These are phyloP conservation scores for Lactarius indigo DNA, from an alignment of 768 basidiomycete genomes.

Conservation along the genomic window DNA sequence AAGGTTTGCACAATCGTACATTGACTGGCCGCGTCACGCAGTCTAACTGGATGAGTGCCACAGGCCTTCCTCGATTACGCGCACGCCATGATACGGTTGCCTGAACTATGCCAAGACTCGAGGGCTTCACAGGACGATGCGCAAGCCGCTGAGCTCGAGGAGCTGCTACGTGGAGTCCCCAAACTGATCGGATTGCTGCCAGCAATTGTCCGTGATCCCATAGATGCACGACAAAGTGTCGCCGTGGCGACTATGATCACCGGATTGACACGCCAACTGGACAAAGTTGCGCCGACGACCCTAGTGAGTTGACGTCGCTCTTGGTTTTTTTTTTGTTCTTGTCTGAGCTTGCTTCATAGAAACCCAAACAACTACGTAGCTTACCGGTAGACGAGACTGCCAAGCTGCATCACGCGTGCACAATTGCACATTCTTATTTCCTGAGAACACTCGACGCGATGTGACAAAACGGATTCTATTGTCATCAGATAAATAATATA, in stretches of 20 bases:
- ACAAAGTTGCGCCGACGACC: conserved; percentile 55
- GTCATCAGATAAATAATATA: conserved; percentile 5
- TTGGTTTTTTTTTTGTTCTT: neutral
- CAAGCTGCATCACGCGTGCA: conserved; percentile 21
- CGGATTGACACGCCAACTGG: conserved; percentile 54
- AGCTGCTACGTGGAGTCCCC: conserved; percentile 55
- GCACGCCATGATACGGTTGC: conserved; percentile 56
- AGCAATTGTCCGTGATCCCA: conserved; percentile 55
- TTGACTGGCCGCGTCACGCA: neutral
- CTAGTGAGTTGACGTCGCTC: conserved; percentile 45
- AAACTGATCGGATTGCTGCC: conserved; percentile 66
- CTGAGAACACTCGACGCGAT: conserved; percentile 21
- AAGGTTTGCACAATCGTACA: conserved; percentile 44
- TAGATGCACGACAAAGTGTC: conserved; percentile 62
- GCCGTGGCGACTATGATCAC: conserved; percentile 72
- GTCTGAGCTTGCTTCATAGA: conserved; percentile 9
- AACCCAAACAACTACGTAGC: conserved; percentile 17
- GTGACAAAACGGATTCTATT: neutral
- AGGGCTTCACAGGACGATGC: conserved; percentile 31
- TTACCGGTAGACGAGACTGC: conserved; percentile 20
- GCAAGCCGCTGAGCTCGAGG: conserved; percentile 58
- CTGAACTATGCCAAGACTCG: conserved; percentile 42
- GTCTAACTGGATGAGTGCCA: neutral
- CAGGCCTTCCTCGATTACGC: conserved; percentile 74
- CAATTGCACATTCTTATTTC: conserved; percentile 21